These are phyloP conservation scores for Hydnomerulius pinastri DNA, from an alignment of 768 basidiomycete genomes.

Conservation along the genomic window DNA sequence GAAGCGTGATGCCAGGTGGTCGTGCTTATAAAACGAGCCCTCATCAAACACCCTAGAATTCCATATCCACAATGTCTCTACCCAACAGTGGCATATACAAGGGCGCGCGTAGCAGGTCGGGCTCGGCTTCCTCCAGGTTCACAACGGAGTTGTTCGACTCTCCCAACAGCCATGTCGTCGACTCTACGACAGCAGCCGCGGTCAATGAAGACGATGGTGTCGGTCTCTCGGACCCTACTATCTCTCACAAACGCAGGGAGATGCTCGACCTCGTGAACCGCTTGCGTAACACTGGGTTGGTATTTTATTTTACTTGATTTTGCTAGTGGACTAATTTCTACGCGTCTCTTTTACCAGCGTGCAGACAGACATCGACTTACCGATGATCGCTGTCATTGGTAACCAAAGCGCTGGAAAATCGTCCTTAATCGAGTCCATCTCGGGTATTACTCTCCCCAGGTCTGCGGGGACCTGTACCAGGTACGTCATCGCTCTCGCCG, in stretches of 20 bases:
- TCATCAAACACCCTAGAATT: too few relatives aligned
- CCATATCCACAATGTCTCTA: too few relatives aligned
- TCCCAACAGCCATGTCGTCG: background rate
- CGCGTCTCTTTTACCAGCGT: conserved; percentile 42
- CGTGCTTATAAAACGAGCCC: too few relatives aligned
- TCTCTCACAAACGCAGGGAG: conserved; percentile 43
- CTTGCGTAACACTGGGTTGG: conserved; percentile 62
- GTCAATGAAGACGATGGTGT: conserved; percentile 31
- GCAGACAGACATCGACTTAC: conserved; percentile 69
- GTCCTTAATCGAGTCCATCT: conserved; percentile 76
- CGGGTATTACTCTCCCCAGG: conserved; percentile 68
- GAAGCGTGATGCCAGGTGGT: too few relatives aligned
- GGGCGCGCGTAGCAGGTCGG: background rate
- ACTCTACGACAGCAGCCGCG: background rate
- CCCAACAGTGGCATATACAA: too few relatives aligned
- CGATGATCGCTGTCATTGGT: conserved; percentile 73
- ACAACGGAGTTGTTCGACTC: conserved; percentile 1
- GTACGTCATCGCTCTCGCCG: conserved; percentile 36
- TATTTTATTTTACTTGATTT: background rate
- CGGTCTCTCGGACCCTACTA: conserved; percentile 52
- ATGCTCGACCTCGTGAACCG: conserved; percentile 64
- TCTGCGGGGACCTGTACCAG: conserved; percentile 78
- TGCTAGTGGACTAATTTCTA: background rate
- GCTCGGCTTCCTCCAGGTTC: background rate
- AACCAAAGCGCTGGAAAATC: conserved; percentile 77